phyloP scores from a whole-genome alignment of 2,329 filamentous ascomycete genomes.

The Purpureocillium takamizusanense region DNA sequence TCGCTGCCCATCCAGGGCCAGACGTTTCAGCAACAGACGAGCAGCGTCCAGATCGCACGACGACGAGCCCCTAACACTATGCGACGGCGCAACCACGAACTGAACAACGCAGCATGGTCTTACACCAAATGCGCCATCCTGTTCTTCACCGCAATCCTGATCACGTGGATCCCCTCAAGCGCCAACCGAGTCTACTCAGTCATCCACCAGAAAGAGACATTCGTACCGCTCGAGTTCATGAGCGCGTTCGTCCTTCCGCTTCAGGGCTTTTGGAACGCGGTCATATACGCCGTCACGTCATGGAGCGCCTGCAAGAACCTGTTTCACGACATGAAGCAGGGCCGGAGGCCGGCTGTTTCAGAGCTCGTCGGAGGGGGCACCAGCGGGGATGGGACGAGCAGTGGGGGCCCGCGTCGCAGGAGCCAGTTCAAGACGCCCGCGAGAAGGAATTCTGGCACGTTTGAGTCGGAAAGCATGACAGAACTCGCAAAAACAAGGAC shows the following conservation, averaged over 20 bases:
- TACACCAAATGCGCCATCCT: slow-evolving; percentile 63
- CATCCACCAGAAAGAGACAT: slow-evolving; percentile 41
- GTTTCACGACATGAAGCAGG: slow-evolving; percentile 24
- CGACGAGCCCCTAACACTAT: slow-evolving; percentile 15
- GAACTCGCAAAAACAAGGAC: slow-evolving; percentile 33
- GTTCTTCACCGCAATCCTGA: slow-evolving; percentile 62
- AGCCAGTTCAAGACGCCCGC: slow-evolving; percentile 20
- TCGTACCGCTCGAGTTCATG: slow-evolving; percentile 56
- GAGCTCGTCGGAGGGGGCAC: slow-evolving; percentile 22
- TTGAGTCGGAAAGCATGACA: slow-evolving; percentile 42
- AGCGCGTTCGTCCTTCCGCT: slow-evolving; percentile 69
- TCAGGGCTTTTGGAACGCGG: slow-evolving; percentile 77
- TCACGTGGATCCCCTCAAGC: slow-evolving; percentile 71
- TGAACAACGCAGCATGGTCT: slow-evolving; percentile 56
- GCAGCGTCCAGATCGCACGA: slow-evolving; percentile 8
- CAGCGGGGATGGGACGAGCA: slow-evolving; percentile 4
- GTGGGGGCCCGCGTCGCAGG: neutral
- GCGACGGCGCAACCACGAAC: slow-evolving; percentile 35
- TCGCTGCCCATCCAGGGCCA: slow-evolving; percentile 18
- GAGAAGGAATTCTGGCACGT: slow-evolving; percentile 21
- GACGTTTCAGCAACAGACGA: slow-evolving; percentile 8
- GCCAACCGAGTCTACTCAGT: slow-evolving; percentile 69
- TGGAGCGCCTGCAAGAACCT: slow-evolving; percentile 51
- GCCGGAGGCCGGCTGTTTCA: slow-evolving; percentile 19
- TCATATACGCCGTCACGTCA: slow-evolving; percentile 67